Evolutionary conservation across 2,329 filamentous ascomycete species (phyloP), one percentile per base, ranked within the genome.

Genomic region (Botryotinia narcissicola): DNA sequence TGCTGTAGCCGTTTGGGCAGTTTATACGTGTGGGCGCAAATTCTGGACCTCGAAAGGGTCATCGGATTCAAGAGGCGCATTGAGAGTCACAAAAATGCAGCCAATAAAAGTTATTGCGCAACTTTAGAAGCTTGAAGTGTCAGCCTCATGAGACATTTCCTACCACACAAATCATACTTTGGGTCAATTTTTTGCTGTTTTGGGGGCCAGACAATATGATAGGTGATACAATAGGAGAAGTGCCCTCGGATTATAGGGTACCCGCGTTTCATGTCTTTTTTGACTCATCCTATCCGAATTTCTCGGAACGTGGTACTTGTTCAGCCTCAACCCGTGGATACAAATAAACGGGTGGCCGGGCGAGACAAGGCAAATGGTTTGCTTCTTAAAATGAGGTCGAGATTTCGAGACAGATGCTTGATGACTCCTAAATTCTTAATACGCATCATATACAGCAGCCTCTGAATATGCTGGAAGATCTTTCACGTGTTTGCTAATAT

Each of bases 1-100:
- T 68, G 66, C 40, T 68, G 66, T 68, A 68, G 48, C 66, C 66
- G 66, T 68, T 68, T 68, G 48, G 66, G 66, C 66, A 68, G 48
- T 68, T 68, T 57, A n/a, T 57, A 37, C 66, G 14, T 57, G 16
- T 37, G 37, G n/a, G 37, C 48, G 48, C 35, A 42, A 68, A 37
- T 57, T 68, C 66, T 68, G 66, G 66, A 51, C 48, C 32, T 57
- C 6, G 40, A 57, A 68, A 42, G 48, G 66, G 66, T 68, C 66
- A 68, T 68, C 66, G 48, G 66, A 68, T 68, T 68, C 66, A 68
- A 57, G 48, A 57, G 66, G 66, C 66, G 48, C 66, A 68, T 68
- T 57, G 66, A 57, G 35, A 57, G 48, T 51, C 66, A 68, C 66
- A 57, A 68, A 57, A 57, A 68, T 10, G 40, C 66, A 68, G 40